phyloP scores from a whole-genome alignment of 2,329 filamentous ascomycete species.

The Alternaria ventricosa region DNA sequence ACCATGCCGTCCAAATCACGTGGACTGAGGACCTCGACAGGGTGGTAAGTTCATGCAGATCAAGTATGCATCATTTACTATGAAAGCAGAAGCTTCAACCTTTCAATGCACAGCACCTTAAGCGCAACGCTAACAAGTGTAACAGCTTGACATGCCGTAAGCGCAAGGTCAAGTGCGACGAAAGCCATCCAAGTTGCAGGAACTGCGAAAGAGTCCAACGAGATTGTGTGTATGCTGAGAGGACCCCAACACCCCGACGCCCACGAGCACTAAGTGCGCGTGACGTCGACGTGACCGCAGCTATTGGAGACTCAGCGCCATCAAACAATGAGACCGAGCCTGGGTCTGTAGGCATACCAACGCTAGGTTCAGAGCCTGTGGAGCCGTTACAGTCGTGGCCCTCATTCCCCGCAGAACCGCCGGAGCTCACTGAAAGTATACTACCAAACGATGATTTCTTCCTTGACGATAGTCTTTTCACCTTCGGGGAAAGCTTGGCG shows the following conservation, averaged over 20 bases:
- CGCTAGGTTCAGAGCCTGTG: constrained; percentile 14
- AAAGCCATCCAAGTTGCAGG: constrained; percentile 52
- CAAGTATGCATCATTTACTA: neutral
- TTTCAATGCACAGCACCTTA: neutral
- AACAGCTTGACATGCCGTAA: constrained; percentile 53
- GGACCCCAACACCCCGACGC: constrained; percentile 7
- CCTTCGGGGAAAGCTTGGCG: constrained; percentile 35
- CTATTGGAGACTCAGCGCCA: constrained; percentile 7
- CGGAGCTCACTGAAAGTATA: constrained; percentile 21
- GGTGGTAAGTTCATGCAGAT: constrained; percentile 43
- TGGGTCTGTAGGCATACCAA: neutral
- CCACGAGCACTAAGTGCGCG: constrained; percentile 20
- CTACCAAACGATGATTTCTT: constrained; percentile 34
- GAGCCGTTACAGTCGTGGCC: constrained; percentile 21
- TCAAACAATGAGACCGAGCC: constrained; percentile 3
- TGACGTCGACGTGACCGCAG: constrained; percentile 10
- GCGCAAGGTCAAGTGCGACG: constrained; percentile 60
- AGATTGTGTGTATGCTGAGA: constrained; percentile 48
- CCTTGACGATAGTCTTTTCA: constrained; percentile 34
- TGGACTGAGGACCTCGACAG: constrained; percentile 54
- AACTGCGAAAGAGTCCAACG: constrained; percentile 53
- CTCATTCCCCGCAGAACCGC: constrained; percentile 17
- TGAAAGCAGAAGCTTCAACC: neutral
- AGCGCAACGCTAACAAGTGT: constrained; percentile 7
- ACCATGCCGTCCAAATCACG: constrained; percentile 50